These are phyloP conservation scores for Handroanthus guayacan DNA, from an alignment of 257 asterid species.

Conservation along the genomic window DNA sequence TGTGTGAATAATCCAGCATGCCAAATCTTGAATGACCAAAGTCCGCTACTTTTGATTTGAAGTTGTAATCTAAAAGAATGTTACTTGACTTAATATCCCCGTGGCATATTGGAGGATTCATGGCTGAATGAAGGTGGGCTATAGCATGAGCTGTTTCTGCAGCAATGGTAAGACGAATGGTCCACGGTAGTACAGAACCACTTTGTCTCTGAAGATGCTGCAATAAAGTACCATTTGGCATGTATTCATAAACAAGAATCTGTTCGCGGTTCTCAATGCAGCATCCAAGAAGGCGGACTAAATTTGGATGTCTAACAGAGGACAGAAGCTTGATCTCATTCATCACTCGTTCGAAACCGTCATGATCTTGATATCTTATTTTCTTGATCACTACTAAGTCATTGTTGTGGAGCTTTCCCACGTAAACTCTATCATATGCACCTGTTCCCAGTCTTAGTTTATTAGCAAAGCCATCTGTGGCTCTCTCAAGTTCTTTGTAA, in stretches of 20 bases:
- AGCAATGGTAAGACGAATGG: slow-evolving; percentile 69
- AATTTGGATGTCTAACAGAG: slow-evolving; percentile 75
- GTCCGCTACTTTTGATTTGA: slow-evolving; percentile 77
- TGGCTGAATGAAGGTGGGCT: slow-evolving; percentile 73
- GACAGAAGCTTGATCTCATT: slow-evolving; percentile 81
- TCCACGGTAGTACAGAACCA: slow-evolving; percentile 70
- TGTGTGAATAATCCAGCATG: slow-evolving; percentile 75
- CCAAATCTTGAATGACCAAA: slow-evolving; percentile 78
- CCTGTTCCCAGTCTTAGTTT: slow-evolving; percentile 73
- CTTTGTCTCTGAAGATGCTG: slow-evolving; percentile 74
- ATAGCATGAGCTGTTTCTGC: slow-evolving; percentile 76
- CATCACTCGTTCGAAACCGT: slow-evolving; percentile 65
- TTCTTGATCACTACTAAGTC: slow-evolving; percentile 71
- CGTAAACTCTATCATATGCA: slow-evolving; percentile 78
- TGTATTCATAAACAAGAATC: slow-evolving; percentile 74
- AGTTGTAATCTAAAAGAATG: slow-evolving; percentile 66
- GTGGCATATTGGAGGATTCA: slow-evolving; percentile 74
- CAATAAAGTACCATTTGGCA: slow-evolving; percentile 76
- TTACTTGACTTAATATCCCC: slow-evolving; percentile 77
- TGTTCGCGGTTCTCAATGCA: slow-evolving; percentile 72
- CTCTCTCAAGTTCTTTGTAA: slow-evolving; percentile 72
- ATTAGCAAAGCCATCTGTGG: slow-evolving; percentile 64
- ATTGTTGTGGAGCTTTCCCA: slow-evolving; percentile 63
- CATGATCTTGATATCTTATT: slow-evolving; percentile 58
- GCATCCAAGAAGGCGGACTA: slow-evolving; percentile 73